These are phyloP conservation scores for Arabis hirsuta DNA, from an alignment of 345 rosid genomes.

Conservation along the genomic window DNA sequence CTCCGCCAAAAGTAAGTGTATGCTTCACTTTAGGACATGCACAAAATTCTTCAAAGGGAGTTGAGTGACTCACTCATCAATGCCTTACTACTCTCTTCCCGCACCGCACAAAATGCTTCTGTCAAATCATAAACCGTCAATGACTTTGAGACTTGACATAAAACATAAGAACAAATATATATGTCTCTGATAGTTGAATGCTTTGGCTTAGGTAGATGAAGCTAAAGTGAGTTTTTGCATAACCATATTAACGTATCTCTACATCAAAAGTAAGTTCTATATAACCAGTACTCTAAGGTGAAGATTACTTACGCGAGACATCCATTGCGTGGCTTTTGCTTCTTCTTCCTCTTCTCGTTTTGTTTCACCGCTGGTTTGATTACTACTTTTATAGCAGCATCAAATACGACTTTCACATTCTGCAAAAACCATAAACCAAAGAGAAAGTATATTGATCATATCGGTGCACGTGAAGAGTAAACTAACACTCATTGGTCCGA, in stretches of 20 bases:
- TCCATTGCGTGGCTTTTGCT: conserved; percentile 52
- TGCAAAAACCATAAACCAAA: conserved; percentile 36
- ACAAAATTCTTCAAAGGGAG: conserved; percentile 3
- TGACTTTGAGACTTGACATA: neutral
- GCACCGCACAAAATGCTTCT: conserved; percentile 19
- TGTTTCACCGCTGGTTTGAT: conserved; percentile 70
- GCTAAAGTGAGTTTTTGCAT: conserved; percentile 5
- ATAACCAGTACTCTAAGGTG: neutral
- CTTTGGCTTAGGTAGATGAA: neutral
- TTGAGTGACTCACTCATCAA: neutral
- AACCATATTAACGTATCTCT: neutral
- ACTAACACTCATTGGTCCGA: neutral
- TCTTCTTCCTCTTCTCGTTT: conserved; percentile 50
- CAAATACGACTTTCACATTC: conserved; percentile 90
- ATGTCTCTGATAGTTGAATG: neutral
- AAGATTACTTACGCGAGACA: conserved; percentile 63
- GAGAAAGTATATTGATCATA: neutral
- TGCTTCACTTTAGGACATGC: neutral
- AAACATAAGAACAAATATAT: neutral
- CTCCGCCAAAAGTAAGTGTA: neutral
- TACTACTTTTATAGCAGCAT: conserved; percentile 83
- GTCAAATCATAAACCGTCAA: neutral
- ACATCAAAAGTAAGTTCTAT: neutral
- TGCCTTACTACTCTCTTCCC: conserved; percentile 2
- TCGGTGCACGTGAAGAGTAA: neutral